A percentile compares a stretch with the other conserved stretches of the same genome.
Evolutionary conservation across 257 asterid species (phyloP).

Genomic region (Jacaranda copaia): DNA sequence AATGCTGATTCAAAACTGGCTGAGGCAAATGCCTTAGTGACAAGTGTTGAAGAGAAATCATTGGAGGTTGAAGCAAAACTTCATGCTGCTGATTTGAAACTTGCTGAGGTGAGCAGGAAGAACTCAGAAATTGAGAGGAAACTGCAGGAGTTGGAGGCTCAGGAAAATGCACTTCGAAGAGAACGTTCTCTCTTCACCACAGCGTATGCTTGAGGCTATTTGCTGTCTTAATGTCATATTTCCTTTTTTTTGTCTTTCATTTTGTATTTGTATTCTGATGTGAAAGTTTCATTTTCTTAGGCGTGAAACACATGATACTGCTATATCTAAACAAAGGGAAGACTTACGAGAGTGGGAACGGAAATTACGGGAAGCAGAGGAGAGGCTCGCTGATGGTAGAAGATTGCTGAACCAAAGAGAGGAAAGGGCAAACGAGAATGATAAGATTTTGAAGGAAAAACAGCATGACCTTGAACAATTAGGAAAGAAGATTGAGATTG

Average conservation of each 20-base stretch:
- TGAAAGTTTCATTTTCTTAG: slow-evolving; percentile 48
- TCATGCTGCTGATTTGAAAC: slow-evolving; percentile 86
- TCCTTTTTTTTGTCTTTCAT: slow-evolving; percentile 27
- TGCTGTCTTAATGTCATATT: slow-evolving; percentile 5
- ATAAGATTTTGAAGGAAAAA: slow-evolving; percentile 69
- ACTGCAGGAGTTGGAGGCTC: slow-evolving; percentile 69
- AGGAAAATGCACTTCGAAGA: slow-evolving; percentile 79
- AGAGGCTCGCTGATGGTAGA: slow-evolving; percentile 82
- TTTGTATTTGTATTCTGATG: slow-evolving; percentile 31
- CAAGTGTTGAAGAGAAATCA: slow-evolving; percentile 75
- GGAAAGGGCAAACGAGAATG: slow-evolving; percentile 84
- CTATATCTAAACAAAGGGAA: slow-evolving; percentile 82
- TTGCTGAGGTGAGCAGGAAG: slow-evolving; percentile 91
- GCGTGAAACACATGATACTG: slow-evolving; percentile 68
- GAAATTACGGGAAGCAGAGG: slow-evolving; percentile 84
- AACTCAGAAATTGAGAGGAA: slow-evolving; percentile 84
- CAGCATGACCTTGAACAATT: slow-evolving; percentile 77
- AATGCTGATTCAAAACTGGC: slow-evolving; percentile 86
- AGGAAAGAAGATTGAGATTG: slow-evolving; percentile 68
- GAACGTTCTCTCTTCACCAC: slow-evolving; percentile 70
- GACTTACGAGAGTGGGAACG: slow-evolving; percentile 91
- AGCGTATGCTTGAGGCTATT: slow-evolving; percentile 63
- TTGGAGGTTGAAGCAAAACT: slow-evolving; percentile 89
- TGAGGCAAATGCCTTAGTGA: slow-evolving; percentile 82
- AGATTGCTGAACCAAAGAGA: slow-evolving; percentile 93